Percentiles rank a stretch among this genome's conserved stretches.
These are phyloP conservation scores for Tagetes erecta DNA, from an alignment of 129 eudicot species.

Conservation along the genomic window DNA sequence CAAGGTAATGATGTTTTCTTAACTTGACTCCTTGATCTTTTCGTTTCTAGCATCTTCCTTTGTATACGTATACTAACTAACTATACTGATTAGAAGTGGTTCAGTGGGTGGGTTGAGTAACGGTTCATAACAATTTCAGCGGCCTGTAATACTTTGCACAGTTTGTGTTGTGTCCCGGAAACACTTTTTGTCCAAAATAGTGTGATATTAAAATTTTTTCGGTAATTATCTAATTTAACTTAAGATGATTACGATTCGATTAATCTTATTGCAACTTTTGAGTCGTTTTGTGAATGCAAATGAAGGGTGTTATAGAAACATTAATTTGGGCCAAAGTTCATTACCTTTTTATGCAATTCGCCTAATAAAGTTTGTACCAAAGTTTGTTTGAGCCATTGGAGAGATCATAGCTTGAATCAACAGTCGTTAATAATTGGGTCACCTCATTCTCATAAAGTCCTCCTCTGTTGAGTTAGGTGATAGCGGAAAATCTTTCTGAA, in stretches of 20 bases:
- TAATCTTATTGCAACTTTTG: background rate
- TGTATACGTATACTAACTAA: background rate
- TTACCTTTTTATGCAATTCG: background rate
- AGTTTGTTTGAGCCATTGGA: background rate
- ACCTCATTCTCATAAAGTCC: constrained; percentile 28
- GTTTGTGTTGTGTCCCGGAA: background rate
- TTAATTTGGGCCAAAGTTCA: background rate
- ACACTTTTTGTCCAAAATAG: constrained; percentile 2
- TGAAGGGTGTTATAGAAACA: background rate
- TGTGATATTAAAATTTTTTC: background rate
- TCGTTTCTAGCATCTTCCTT: constrained; percentile 19
- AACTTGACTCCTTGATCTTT: background rate
- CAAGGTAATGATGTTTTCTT: constrained; percentile 48
- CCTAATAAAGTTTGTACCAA: constrained; percentile 2
- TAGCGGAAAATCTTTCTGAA: constrained; percentile 94
- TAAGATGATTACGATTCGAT: too few species aligned
- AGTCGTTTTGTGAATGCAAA: constrained; percentile 15
- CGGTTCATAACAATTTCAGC: background rate
- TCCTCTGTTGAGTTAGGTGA: constrained; percentile 52
- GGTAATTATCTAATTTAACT: background rate
- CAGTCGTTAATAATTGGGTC: background rate
- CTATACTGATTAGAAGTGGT: background rate
- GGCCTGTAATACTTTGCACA: background rate
- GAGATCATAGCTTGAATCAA: background rate
- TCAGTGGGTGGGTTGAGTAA: background rate